Percentiles rank a stretch among this genome's conserved stretches.
phyloP scores from a whole-genome alignment of 805 yeast species.

The Wickerhamiella nectarea region DNA sequence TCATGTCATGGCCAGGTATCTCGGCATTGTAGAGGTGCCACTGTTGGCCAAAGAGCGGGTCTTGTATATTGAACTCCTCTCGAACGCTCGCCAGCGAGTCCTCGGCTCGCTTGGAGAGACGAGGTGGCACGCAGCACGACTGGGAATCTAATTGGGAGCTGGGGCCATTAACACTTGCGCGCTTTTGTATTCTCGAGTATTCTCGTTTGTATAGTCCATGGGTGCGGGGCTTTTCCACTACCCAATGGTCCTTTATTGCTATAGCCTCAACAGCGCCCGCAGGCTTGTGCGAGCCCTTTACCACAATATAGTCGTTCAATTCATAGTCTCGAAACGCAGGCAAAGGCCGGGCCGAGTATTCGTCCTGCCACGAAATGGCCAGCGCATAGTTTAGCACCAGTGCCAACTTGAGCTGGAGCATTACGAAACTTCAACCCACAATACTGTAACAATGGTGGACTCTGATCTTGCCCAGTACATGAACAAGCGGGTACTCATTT shows the following conservation, averaged over 20 bases:
- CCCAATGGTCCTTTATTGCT: constrained; percentile 21
- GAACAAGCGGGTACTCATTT: constrained; percentile 61
- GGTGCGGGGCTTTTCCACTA: constrained; percentile 11
- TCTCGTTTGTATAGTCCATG: constrained; percentile 10
- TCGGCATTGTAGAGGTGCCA: constrained; percentile 82
- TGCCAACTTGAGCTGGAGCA: constrained; percentile 3
- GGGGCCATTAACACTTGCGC: constrained; percentile 1
- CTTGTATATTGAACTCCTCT: constrained; percentile 50
- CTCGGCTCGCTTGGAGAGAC: constrained; percentile 4
- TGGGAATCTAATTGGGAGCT: no score
- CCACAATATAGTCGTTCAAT: constrained; percentile 13
- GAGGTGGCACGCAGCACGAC: not conserved
- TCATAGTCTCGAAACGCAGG: constrained; percentile 16
- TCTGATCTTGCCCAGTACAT: constrained; percentile 43
- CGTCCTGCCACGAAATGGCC: constrained; percentile 15
- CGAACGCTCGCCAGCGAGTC: constrained; percentile 21
- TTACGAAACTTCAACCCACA: not conserved
- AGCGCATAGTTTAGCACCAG: not conserved
- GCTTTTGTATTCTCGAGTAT: not conserved
- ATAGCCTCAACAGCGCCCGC: constrained; percentile 17
- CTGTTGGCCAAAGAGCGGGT: constrained; percentile 72
- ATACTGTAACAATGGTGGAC: constrained; percentile 11
- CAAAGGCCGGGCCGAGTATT: constrained; percentile 14
- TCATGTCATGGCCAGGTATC: constrained; percentile 71
- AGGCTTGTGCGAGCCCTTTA: not conserved